Base-by-base conservation (phyloP, 2,329 filamentous ascomycete genomes). In the Xylariales sp. region DNA sequence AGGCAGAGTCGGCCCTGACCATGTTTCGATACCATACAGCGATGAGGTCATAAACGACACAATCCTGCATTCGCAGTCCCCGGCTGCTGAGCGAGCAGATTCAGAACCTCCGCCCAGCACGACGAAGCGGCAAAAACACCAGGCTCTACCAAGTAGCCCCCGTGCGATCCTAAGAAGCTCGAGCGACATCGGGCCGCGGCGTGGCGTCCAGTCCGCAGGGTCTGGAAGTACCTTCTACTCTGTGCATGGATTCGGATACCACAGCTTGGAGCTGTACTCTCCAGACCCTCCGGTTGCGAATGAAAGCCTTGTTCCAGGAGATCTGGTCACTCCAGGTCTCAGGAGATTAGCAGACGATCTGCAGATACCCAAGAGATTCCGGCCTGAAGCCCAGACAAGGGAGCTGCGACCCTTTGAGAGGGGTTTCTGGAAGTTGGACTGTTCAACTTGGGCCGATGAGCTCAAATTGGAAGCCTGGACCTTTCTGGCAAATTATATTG, bases 361-460 rank as follows among this genome's bases (percentile, higher is more conserved):
- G 18, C 66, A 74, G 13, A 61, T 81, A 4, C 46, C 61, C 0
- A 67, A 65, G 3, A 70, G 73, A 4, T 87, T 76, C 57, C 66
- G 59, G 5, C 80, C 82, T 0, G 47, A 51, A 5, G 45, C 60
- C 2, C 67, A 75, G 36, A 61, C 62, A 2, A 67, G 82, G 4
- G 53, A 59, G 0, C 61, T 84, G 2, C 61, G 70, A 3, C 60
- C 62, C 0, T 74, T 83, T 25, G 88, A 95, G 56, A 73, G 90
- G 13, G 90, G 89, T 1, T 81, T 85, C 59, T 96, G 90, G 90
- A 58, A 69, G 3, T 51, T 95, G 5, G 66, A 80, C 45, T 80
- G 74, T 47, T 53, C 60, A 1, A 35, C 48, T 1, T 88, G 83
- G 83, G 54, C 63, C 1, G 37, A 54, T 0, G 56, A 61, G 0